Base-by-base conservation (phyloP, 2,329 filamentous ascomycete genomes). In the Neophaeococcomyces aloes region DNA sequence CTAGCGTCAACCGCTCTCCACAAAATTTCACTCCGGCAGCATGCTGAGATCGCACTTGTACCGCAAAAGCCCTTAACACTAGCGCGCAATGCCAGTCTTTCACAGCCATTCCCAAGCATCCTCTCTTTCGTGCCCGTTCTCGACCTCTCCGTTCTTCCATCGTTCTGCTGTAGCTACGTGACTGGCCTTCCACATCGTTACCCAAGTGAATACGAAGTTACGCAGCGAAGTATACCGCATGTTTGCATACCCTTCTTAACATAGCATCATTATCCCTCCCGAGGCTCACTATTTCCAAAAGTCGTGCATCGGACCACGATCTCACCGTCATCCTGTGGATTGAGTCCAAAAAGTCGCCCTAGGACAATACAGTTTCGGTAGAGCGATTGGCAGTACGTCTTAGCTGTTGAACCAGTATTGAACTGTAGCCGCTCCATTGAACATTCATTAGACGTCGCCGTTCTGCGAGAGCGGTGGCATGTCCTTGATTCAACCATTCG, bases 41-140 rank as follows among this genome's bases (percentile, higher is more conserved):
- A 35, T 30, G 30, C 39, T 42, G 39, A 42, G 39, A 42, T 42
- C 39, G 39, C 37, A 31, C 35, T 38, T 38, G 35, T 25, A 15
- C 13, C 39, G 29, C 19, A 27, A 27, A 42, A 35, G 19, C 21
- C 39, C 31, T 35, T 23, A 42, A 27, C 39, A 42, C 39, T 42
- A 42, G 39, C 39, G 39, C 18, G 4, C 7, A 23, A 34, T 42
- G 13, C n/a, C 14, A 34, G 39, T 30, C 39, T 29, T n/a, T 42
- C 39, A 33, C 29, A 31, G 39, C 30, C 29, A 35, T 42, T 42
- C 39, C 39, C 39, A 42, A 42, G 39, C 30, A 35, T 42, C 31
- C 39, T 42, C 39, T 42, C 23, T n/a, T n/a, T 27, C 39, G 35
- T 29, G 39, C 30, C 27, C 39, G 21, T 42, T 42, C 35, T 27